Evolutionary conservation across 1,284 basidiomycete species (phyloP).

Genomic region (Marasmius fiardii): DNA sequence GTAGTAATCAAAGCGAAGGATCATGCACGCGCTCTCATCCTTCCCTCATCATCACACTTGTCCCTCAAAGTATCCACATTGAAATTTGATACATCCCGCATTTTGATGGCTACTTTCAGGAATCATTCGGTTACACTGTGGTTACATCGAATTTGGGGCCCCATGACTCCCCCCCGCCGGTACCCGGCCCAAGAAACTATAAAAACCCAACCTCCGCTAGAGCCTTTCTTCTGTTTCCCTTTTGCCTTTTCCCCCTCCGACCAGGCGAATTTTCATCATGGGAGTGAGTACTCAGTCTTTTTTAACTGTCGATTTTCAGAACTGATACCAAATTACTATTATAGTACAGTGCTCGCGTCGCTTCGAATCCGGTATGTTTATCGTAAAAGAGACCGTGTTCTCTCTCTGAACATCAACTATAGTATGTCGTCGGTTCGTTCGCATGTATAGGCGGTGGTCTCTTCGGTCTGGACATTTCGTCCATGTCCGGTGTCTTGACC

Average conservation of each 20-base stretch:
- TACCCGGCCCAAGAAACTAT: neutral
- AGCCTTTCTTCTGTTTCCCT: neutral
- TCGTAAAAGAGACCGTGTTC: neutral
- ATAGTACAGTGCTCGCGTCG: conserved; percentile 47
- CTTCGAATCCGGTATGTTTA: conserved; percentile 43
- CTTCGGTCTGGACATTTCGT: conserved; percentile 77
- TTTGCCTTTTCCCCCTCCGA: neutral
- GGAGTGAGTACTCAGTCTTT: neutral
- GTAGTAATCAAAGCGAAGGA: no score
- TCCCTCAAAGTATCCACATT: neutral
- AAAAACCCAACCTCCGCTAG: neutral
- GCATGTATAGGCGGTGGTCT: conserved; percentile 79
- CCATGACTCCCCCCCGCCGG: neutral
- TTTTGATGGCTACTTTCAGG: no score
- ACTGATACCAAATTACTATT: neutral
- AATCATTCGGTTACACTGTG: no score
- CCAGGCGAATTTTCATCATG: neutral
- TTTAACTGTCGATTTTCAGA: neutral
- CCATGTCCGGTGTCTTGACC: conserved; percentile 76
- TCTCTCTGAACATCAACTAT: neutral
- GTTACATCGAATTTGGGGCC: neutral
- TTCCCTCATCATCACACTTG: neutral
- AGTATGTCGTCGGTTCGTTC: conserved; percentile 73
- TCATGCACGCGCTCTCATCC: no score
- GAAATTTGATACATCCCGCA: neutral